Percentiles rank a stretch among this genome's conserved stretches.
Conservation (phyloP, 805 yeast species). For the Suhomyces sp. region DNA sequence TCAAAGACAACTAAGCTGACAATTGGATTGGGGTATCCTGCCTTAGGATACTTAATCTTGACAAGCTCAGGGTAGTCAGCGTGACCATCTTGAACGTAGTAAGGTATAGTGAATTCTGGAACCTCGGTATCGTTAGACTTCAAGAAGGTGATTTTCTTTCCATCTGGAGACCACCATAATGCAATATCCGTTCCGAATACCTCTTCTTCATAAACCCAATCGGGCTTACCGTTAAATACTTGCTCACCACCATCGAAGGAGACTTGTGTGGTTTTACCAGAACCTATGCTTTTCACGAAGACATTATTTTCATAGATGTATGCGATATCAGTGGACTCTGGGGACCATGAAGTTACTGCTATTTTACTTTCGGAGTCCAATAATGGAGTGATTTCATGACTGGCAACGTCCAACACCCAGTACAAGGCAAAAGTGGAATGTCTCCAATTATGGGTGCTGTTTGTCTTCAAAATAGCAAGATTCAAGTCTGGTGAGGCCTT, state of each 20-base stretch:
- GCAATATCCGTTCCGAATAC: slow-evolving; percentile 58
- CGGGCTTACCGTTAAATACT: slow-evolving; percentile 68
- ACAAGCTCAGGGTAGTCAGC: slow-evolving; percentile 49
- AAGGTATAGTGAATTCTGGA: slow-evolving; percentile 50
- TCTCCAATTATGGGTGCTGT: slow-evolving; percentile 59
- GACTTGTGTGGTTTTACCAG: slow-evolving; percentile 27
- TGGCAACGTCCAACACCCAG: slow-evolving; percentile 38
- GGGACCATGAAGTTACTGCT: slow-evolving; percentile 64
- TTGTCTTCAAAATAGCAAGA: slow-evolving; percentile 58
- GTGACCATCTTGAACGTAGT: slow-evolving; percentile 40
- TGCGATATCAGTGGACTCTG: slow-evolving; percentile 53
- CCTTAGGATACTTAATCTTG: slow-evolving; percentile 66
- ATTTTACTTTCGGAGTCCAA: slow-evolving; percentile 22
- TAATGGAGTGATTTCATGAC: slow-evolving; percentile 10
- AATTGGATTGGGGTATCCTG: slow-evolving; percentile 63
- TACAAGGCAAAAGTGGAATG: slow-evolving; percentile 47
- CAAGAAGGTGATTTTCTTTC: slow-evolving; percentile 53
- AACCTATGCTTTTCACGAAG: slow-evolving; percentile 42
- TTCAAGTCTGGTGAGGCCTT: slow-evolving; percentile 67
- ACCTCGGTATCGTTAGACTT: slow-evolving; percentile 62
- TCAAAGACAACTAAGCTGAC: slow-evolving; percentile 48
- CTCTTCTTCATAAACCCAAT: slow-evolving; percentile 87
- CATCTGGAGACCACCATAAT: slow-evolving; percentile 75
- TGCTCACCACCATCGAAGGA: slow-evolving; percentile 53
- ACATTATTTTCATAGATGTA: slow-evolving; percentile 58